A percentile compares a stretch with the other conserved stretches of the same genome.
Conservation (phyloP, 2,329 filamentous ascomycete genomes). For the Fusarium mundagurra region DNA sequence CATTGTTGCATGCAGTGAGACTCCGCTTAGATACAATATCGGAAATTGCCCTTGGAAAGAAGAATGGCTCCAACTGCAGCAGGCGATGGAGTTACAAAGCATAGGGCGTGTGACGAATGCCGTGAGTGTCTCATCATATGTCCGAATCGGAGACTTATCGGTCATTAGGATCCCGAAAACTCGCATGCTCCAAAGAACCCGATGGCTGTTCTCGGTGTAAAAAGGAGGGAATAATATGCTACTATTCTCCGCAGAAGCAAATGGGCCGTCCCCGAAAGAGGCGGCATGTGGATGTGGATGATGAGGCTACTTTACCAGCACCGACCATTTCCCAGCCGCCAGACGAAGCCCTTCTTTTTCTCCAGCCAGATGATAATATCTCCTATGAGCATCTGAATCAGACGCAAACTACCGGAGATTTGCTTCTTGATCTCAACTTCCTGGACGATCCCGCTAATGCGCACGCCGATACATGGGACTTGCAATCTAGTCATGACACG, state of each 20-base stretch:
- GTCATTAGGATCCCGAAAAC: constrained; percentile 66
- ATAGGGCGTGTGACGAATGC: constrained; percentile 74
- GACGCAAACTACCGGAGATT: constrained; percentile 1
- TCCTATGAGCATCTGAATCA: constrained; percentile 11
- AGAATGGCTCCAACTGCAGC: constrained; percentile 36
- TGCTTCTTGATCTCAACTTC: constrained; percentile 50
- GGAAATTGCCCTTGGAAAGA: background rate
- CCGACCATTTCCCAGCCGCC: constrained; percentile 1
- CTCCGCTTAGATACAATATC: background rate
- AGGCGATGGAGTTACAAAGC: constrained; percentile 54
- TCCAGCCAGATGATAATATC: background rate
- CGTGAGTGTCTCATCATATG: constrained; percentile 57
- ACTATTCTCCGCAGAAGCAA: constrained; percentile 72
- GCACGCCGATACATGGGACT: constrained; percentile 51
- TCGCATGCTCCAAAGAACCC: constrained; percentile 71
- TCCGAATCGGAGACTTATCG: constrained; percentile 44
- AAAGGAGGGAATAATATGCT: constrained; percentile 65
- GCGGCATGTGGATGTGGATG: constrained; percentile 50
- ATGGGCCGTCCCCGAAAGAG: constrained; percentile 74
- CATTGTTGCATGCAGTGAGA: background rate
- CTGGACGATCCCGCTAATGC: constrained; percentile 43
- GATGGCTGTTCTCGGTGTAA: constrained; percentile 68
- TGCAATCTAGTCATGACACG: constrained; percentile 46
- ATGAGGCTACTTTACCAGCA: constrained; percentile 39
- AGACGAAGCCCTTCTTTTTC: background rate